Evolutionary conservation across 768 basidiomycete species (phyloP), one percentile per base, ranked within the genome.

Genomic region (Amanita phalloides): DNA sequence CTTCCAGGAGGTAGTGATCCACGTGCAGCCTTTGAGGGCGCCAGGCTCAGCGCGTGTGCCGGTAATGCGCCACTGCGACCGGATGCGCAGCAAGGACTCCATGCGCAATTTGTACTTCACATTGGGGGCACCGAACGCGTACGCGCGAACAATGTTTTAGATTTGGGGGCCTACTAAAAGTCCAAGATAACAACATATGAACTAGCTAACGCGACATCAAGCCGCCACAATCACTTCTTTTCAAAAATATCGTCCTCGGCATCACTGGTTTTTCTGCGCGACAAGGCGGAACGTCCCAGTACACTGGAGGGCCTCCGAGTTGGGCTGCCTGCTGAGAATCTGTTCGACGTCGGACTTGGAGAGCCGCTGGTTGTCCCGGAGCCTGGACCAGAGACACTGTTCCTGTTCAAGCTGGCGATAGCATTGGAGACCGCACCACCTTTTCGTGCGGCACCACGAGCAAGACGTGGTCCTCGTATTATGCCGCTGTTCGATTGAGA

Each of bases 241-340:
- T 66, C 75, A 23, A 84, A 71, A 53, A 85, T 68, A 57, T 84
- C 78, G 55, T 89, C 88, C 62, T 90, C 88, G 33, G 86, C 86
- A 60, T 90, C 87, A 61, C 84, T 86, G 38, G 83, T 85, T 82
- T 86, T 88, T 64, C 86, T 76, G 61, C 86, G 76, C 49, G 85
- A 82, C 50, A 82, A 73, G 28, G 74, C 70, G 28, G 70, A 66
- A 55, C 76, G 68, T n/a, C 78, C 75, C 5, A 77, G 60, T 35
- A 75, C 70, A 55, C 71, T 78, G 43, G 71, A 72, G 14, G 74
- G 71, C 49, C 70, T 61, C 50, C 70, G 64, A 21, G 68, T 71
- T 9, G 57, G 59, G 26, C 63, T 64, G 10, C 38, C 44, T 10
- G 53, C 74, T 37, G 77, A 77, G 38, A 77, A 55, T 52, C 79